A percentile compares a stretch with the other conserved stretches of the same genome.
Evolutionary conservation across 2,329 filamentous ascomycete species (phyloP).

Genomic region (Westerdykella sp.): DNA sequence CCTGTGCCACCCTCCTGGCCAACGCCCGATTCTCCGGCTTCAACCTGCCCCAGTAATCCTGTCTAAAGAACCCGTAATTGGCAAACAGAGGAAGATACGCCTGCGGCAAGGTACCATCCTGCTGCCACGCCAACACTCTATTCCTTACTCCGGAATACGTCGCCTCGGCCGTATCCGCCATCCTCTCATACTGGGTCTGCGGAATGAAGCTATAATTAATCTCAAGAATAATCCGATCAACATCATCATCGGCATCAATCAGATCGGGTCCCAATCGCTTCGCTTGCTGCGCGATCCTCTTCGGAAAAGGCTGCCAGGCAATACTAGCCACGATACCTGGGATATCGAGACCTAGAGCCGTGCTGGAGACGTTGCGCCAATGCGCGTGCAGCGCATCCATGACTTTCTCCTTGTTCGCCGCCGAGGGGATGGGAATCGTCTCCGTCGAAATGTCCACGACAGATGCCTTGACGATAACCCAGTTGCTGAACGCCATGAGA

Average conservation of each 20-base stretch:
- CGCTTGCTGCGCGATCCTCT: constrained; percentile 20
- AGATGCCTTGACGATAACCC: constrained; percentile 28
- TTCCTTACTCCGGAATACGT: constrained; percentile 37
- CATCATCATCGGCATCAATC: constrained; percentile 36
- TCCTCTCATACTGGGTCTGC: constrained; percentile 30
- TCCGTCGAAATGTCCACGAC: constrained; percentile 33
- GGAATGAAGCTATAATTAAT: constrained; percentile 39
- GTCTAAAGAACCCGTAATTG: constrained; percentile 43
- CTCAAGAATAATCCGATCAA: constrained; percentile 43
- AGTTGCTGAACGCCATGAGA: constrained; percentile 44
- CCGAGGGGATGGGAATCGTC: constrained; percentile 26
- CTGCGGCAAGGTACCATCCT: constrained; percentile 36
- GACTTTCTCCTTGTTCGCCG: constrained; percentile 17
- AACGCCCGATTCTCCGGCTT: constrained; percentile 25
- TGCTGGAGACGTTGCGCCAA: constrained; percentile 25
- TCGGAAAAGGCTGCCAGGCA: constrained; percentile 33
- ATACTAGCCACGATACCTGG: constrained; percentile 29
- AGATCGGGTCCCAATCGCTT: constrained; percentile 26
- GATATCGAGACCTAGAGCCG: constrained; percentile 14
- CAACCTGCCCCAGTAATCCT: constrained; percentile 44
- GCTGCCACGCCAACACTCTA: constrained; percentile 33
- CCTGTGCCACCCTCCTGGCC: constrained; percentile 33
- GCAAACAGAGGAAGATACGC: constrained; percentile 44
- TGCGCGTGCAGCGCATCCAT: constrained; percentile 25
- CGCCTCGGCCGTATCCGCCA: constrained; percentile 37